Evolutionary conservation across 1,139 yeast species (phyloP).

Genomic region (Debaryomyces robertsiae): DNA sequence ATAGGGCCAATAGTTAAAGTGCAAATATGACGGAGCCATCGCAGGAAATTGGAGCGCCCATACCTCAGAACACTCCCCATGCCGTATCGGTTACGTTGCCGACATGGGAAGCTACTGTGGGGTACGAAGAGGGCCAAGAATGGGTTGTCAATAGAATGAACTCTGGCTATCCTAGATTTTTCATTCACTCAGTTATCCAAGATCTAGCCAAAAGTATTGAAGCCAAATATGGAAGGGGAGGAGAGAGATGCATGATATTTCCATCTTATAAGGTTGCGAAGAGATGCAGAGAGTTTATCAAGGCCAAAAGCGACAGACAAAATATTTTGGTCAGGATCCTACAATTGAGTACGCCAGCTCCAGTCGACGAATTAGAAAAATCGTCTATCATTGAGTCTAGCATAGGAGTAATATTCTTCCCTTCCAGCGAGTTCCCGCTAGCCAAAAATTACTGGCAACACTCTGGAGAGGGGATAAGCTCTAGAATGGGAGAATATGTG

Average conservation of each 20-base stretch:
- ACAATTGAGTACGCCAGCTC: conserved; percentile 76
- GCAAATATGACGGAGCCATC: conserved; percentile 24
- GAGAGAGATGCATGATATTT: conserved; percentile 72
- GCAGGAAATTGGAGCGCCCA: conserved; percentile 73
- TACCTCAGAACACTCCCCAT: conserved; percentile 86
- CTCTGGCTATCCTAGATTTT: conserved; percentile 89
- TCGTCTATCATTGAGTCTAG: conserved; percentile 63
- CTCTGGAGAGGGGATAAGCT: conserved; percentile 91
- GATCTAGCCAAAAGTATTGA: conserved; percentile 55
- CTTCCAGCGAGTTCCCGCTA: conserved; percentile 53
- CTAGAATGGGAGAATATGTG: conserved; percentile 85
- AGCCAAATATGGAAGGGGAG: conserved; percentile 71
- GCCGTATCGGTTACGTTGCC: conserved; percentile 95
- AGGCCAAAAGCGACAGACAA: conserved; percentile 32
- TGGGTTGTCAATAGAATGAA: conserved; percentile 82
- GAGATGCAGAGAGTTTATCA: conserved; percentile 79
- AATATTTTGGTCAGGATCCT: conserved; percentile 59
- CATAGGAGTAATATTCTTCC: conserved; percentile 78
- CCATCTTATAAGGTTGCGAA: conserved; percentile 80
- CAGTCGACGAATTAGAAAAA: conserved; percentile 58
- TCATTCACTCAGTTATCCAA: conserved; percentile 73
- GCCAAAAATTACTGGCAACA: conserved; percentile 96
- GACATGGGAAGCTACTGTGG: conserved; percentile 91
- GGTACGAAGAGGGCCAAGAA: conserved; percentile 85
- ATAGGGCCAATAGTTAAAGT: background rate